phyloP scores from a whole-genome alignment of 495 filamentous ascomycete genomes.

The Durotheca rogersii region DNA sequence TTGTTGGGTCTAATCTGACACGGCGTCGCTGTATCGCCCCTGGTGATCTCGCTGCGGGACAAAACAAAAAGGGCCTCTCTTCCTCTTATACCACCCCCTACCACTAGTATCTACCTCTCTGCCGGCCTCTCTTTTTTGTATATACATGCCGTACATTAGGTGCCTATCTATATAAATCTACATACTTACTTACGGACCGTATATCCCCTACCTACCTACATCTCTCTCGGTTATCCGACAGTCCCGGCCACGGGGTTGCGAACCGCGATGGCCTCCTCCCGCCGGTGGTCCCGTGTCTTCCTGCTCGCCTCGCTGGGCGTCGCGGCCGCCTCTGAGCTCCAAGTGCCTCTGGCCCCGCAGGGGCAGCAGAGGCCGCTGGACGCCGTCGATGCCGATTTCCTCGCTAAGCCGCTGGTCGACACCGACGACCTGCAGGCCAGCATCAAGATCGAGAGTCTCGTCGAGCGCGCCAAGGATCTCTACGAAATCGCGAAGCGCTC shows the following conservation, averaged over 20 bases:
- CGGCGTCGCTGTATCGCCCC: constrained; percentile 13
- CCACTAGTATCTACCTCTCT: background rate
- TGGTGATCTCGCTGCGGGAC: constrained; percentile 8
- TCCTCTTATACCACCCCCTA: too few relatives aligned
- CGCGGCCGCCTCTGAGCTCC: constrained; percentile 17
- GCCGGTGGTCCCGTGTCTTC: constrained; percentile 8
- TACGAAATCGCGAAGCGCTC: constrained; percentile 57
- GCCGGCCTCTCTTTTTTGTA: constrained; percentile 1
- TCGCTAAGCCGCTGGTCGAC: constrained; percentile 46
- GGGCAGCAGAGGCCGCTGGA: constrained; percentile 8
- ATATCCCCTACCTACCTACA: too few relatives aligned
- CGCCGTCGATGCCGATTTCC: constrained; percentile 2
- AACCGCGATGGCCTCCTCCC: constrained; percentile 14
- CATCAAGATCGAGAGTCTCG: constrained; percentile 54
- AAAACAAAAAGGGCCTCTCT: too few relatives aligned
- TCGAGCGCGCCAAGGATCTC: constrained; percentile 55
- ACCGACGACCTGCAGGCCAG: constrained; percentile 53
- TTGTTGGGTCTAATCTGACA: constrained; percentile 4
- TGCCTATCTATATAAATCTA: too few relatives aligned
- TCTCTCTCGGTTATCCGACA: background rate
- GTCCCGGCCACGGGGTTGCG: background rate
- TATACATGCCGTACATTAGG: too few relatives aligned
- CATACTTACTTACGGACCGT: too few relatives aligned
- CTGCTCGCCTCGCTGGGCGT: constrained; percentile 18
- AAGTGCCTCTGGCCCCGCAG: constrained; percentile 19